Conservation (phyloP, 148 eudicot genomes). For the Vaccinium vitisidaea region DNA sequence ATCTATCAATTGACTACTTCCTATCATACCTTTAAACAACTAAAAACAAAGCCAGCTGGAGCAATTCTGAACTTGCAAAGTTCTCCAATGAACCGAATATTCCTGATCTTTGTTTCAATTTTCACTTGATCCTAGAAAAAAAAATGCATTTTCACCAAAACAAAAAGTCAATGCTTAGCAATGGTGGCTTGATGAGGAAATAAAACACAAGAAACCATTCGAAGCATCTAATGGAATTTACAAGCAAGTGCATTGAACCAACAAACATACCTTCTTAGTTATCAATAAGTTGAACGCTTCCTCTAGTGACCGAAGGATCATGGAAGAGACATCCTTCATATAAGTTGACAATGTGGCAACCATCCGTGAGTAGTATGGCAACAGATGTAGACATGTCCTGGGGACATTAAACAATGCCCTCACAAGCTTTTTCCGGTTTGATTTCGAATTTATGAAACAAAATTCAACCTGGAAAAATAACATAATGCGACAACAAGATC, state of each 20-base stretch:
- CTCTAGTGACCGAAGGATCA: constrained; percentile 86
- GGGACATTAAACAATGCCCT: constrained; percentile 85
- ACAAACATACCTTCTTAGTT: constrained; percentile 72
- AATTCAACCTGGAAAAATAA: constrained; percentile 70
- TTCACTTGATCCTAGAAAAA: constrained; percentile 85
- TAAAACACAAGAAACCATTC: not conserved
- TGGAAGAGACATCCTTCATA: constrained; percentile 82
- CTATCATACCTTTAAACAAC: constrained; percentile 75
- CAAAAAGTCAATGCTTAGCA: not conserved
- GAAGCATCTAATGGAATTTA: constrained; percentile 1
- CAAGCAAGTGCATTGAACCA: constrained; percentile 14
- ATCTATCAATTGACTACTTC: not conserved
- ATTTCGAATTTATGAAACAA: constrained; percentile 86
- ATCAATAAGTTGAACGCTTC: constrained; percentile 82
- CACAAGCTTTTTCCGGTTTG: constrained; percentile 89
- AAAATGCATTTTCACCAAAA: not conserved
- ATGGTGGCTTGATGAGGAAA: not conserved
- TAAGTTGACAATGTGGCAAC: constrained; percentile 92
- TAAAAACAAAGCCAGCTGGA: constrained; percentile 74
- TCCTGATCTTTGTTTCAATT: constrained; percentile 89
- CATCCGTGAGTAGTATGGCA: constrained; percentile 94
- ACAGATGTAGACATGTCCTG: constrained; percentile 81
- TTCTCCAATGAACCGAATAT: constrained; percentile 94
- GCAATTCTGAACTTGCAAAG: constrained; percentile 93
- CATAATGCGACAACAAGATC: constrained; percentile 5